Evolutionary conservation across 1,139 yeast genomes (phyloP), one percentile per base, ranked within the genome.

Genomic region (Ashbya aceris): DNA sequence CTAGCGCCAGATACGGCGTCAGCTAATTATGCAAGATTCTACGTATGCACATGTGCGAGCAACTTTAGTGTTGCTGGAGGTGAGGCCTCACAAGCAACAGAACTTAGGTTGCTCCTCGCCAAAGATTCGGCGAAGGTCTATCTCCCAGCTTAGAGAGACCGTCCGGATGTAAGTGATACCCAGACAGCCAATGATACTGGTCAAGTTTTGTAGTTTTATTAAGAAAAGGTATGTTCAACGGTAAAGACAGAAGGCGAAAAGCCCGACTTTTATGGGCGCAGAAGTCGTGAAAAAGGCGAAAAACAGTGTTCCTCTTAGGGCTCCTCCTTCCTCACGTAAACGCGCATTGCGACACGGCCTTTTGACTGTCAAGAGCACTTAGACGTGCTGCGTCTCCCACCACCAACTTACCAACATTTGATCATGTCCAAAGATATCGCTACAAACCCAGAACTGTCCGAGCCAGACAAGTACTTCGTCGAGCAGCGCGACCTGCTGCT

Each of bases 131-230:
- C n/a, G 23, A 37, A 38, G 37, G 30, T 42, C 40, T 27, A 36
- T 53, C 55, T 54, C 30, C 56, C 58, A 54, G 58, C 49, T 53
- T 53, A 52, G 46, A 46, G 58, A 50, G 58, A 52, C 56, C 49
- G 47, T 47, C 49, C 47, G 36, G 37, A 47, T 48, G 54, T 53
- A 37, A 51, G 50, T 7, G 49, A 50, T 12, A 47, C 44, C 38
- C 36, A 45, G 49, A 40, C 46, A 46, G 50, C 46, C 52, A 53
- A 53, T 46, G 49, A 52, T 49, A 54, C 56, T 52, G 57, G 56
- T 26, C 39, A 31, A 40, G 41, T 40, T 45, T 42, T 11, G 12
- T 32, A 32, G n/a, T 32, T 32, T n/a, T n/a, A 32, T 11, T 11
- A 20, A 12, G 13, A 29, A 29, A 29, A 17, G 5, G 6, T 17